Percentiles rank a stretch among this genome's conserved stretches.
These are phyloP conservation scores for Grifola frondosa DNA, from an alignment of 1,284 basidiomycete genomes.

Conservation along the genomic window DNA sequence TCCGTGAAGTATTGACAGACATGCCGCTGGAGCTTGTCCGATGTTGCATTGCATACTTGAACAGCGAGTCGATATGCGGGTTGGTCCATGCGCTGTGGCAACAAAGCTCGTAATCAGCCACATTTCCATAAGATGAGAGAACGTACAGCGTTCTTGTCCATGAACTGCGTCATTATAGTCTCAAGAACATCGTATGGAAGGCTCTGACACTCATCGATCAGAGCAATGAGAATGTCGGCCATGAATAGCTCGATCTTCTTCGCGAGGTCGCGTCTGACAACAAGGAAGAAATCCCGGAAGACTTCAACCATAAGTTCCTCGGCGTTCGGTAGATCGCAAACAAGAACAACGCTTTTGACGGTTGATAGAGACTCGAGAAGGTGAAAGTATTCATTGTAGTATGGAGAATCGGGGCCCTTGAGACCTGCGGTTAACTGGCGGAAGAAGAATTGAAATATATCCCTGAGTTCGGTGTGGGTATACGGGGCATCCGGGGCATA, in stretches of 20 bases:
- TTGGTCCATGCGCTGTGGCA: conserved; percentile 62
- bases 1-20: conserved; percentile 92
- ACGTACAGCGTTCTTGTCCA: conserved; percentile 70
- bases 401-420: conserved; percentile 67
- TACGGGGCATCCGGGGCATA: conserved; percentile 98
- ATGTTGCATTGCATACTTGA: conserved; percentile 81
- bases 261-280: conserved; percentile 79
- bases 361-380: conserved; percentile 89
- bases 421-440: conserved; percentile 78
- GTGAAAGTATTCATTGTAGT: conserved; percentile 90
- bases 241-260: conserved; percentile 91
- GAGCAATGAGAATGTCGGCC: conserved; percentile 83
- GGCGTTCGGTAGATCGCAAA: conserved; percentile 86
- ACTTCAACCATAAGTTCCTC: conserved; percentile 86
- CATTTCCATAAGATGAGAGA: not conserved
- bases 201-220: conserved; percentile 83
- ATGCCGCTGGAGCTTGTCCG: conserved; percentile 87
- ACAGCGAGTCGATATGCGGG: conserved; percentile 85
- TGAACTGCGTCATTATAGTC: conserved; percentile 82
- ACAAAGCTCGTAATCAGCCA: conserved; percentile 2
- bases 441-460: conserved; percentile 96
- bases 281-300: conserved; percentile 81
- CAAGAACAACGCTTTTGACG: conserved; percentile 92
- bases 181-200: conserved; percentile 82
- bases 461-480: conserved; percentile 82